Percentiles rank a stretch among this genome's conserved stretches.
Conservation (phyloP, 805 yeast genomes). For the Saccharomyces paradoxus region DNA sequence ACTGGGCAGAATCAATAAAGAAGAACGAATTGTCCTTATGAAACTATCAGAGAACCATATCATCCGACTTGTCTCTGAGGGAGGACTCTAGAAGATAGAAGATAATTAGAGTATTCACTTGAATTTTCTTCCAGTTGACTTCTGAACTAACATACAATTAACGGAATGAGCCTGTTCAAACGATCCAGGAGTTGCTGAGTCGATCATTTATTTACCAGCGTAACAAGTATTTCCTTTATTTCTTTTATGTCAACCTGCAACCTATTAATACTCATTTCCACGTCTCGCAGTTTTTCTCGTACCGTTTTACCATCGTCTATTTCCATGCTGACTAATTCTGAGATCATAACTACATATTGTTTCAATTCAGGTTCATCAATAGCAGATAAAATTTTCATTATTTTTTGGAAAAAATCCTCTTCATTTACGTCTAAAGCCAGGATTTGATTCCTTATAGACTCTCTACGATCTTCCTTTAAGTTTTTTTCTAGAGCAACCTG, state of each 20-base stretch:
- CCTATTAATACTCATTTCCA: neutral
- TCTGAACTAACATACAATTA: neutral
- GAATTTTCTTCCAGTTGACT: too few species aligned
- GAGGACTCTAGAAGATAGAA: too few species aligned
- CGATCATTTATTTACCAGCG: neutral
- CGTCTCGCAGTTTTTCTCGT: neutral
- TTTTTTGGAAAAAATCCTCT: neutral
- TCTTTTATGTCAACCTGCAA: neutral
- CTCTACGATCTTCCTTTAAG: neutral
- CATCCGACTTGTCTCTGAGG: neutral
- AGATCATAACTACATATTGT: neutral
- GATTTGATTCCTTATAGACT: neutral
- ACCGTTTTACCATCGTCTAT: neutral
- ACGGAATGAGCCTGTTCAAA: neutral
- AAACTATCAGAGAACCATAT: neutral
- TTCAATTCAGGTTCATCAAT: neutral
- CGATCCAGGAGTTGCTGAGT: neutral
- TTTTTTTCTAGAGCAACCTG: neutral
- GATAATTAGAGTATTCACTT: neutral
- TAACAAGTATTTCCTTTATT: neutral
- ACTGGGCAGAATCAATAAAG: neutral
- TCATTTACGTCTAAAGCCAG: neutral
- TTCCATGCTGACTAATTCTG: neutral
- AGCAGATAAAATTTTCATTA: neutral
- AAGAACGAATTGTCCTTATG: neutral